Conservation (phyloP, 176 grass and related monocot species). For the Elymus sibiricus region DNA sequence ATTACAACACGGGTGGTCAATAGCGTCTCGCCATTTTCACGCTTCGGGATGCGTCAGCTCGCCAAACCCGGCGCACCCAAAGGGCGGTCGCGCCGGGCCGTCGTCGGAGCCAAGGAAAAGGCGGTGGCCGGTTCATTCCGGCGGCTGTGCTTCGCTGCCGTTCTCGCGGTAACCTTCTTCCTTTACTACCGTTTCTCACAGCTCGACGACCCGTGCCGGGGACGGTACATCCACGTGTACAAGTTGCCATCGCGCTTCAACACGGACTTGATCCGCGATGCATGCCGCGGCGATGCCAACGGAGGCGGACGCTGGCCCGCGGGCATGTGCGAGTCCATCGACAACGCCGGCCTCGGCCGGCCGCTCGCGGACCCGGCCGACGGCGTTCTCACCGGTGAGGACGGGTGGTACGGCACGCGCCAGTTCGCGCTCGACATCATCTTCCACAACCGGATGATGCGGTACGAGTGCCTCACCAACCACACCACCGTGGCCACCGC, state of each 20-base stretch:
- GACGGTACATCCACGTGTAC: conserved; percentile 62
- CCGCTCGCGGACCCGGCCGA: conserved; percentile 33
- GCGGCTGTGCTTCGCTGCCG: not conserved
- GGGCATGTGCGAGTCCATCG: conserved; percentile 33
- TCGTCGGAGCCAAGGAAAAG: not conserved
- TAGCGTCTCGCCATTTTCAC: not conserved
- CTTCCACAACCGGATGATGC: conserved; percentile 74
- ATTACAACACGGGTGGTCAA: not conserved
- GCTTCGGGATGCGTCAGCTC: not conserved
- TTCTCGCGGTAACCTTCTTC: not conserved
- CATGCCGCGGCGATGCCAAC: conserved; percentile 22
- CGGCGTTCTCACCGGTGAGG: conserved; percentile 35
- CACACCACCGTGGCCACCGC: conserved; percentile 37
- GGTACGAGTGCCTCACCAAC: conserved; percentile 62
- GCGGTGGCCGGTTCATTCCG: not conserved
- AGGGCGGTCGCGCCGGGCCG: not conserved
- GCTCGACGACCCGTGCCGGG: conserved; percentile 11
- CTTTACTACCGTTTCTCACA: not conserved
- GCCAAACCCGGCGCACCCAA: not conserved
- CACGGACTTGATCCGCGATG: conserved; percentile 45
- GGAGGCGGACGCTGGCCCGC: conserved; percentile 17
- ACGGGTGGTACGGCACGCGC: conserved; percentile 64
- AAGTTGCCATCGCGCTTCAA: conserved; percentile 63
- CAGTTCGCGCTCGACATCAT: conserved; percentile 56
- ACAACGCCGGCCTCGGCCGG: conserved; percentile 43